Percentiles rank a stretch among this genome's conserved stretches.
phyloP scores from a whole-genome alignment of 2,329 filamentous ascomycete species.

The Apiospora aurea region DNA sequence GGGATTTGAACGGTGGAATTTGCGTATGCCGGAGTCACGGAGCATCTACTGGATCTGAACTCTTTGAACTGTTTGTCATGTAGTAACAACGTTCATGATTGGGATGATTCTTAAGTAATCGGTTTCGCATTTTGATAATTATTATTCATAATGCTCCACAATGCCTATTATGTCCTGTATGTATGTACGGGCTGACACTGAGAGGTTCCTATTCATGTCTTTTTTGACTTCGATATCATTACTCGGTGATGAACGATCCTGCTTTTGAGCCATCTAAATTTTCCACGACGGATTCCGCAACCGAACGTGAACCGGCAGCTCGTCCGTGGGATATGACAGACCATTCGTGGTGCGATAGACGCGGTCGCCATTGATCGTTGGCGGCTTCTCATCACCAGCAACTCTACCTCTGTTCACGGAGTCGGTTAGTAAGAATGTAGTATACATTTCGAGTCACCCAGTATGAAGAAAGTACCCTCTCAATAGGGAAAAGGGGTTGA shows the following conservation, averaged over 20 bases:
- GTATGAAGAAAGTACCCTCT: not conserved
- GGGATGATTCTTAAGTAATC: not conserved
- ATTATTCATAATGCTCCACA: not conserved
- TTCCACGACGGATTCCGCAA: not conserved
- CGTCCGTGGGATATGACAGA: constrained; percentile 24
- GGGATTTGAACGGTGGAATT: not conserved
- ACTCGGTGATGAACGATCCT: not conserved
- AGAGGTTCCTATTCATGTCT: not conserved
- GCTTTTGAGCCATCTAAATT: not conserved
- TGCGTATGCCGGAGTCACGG: not conserved
- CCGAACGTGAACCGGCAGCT: constrained; percentile 25
- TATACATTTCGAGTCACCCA: not conserved
- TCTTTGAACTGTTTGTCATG: not conserved
- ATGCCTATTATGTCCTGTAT: not conserved
- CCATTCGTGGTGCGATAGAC: constrained; percentile 18
- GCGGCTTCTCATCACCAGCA: not conserved
- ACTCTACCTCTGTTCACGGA: not conserved
- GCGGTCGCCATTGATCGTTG: constrained; percentile 8
- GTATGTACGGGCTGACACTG: not conserved
- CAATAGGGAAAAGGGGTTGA: not conserved
- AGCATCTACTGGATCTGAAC: not conserved
- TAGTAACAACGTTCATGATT: not conserved
- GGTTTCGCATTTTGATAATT: not conserved
- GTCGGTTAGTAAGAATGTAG: not conserved
- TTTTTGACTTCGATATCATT: not conserved